Evolutionary conservation across 768 basidiomycete species (phyloP).

Genomic region (Rhodotorula graminis): DNA sequence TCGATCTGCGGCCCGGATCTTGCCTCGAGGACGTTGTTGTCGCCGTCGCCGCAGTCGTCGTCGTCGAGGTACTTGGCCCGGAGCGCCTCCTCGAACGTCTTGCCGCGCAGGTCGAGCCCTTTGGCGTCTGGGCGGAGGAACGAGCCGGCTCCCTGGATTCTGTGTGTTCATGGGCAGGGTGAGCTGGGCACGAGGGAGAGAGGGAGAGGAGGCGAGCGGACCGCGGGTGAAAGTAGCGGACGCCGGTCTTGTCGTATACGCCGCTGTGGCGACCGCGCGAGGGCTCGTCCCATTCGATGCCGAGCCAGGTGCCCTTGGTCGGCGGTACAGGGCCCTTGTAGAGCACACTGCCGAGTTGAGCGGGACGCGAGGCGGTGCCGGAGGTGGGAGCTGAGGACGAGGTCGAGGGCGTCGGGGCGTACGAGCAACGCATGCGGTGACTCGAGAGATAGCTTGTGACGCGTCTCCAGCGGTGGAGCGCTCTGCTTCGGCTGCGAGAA

Average conservation of each 20-base stretch:
- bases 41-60: neutral
- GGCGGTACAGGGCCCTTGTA: conserved; percentile 63
- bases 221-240: conserved; percentile 73
- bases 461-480: no score
- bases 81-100: conserved; percentile 70
- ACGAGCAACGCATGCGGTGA: neutral
- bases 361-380: neutral
- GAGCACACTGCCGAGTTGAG: conserved; percentile 62
- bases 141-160: conserved; percentile 59
- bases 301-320: conserved; percentile 73
- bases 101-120: conserved; percentile 50
- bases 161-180: neutral
- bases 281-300: conserved; percentile 93
- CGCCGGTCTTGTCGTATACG: conserved; percentile 59
- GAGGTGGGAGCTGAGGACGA: neutral
- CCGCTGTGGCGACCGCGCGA: conserved; percentile 83
- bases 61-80: conserved; percentile 69
- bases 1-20: no score
- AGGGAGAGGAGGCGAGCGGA: conserved; percentile 48
- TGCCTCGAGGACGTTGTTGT: conserved; percentile 51
- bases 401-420: neutral
- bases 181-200: conserved; percentile 6
- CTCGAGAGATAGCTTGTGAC: neutral
- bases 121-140: conserved; percentile 68
- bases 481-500: no score